phyloP scores from a whole-genome alignment of 1,139 yeast genomes.

The Suhomyces terraborum region DNA sequence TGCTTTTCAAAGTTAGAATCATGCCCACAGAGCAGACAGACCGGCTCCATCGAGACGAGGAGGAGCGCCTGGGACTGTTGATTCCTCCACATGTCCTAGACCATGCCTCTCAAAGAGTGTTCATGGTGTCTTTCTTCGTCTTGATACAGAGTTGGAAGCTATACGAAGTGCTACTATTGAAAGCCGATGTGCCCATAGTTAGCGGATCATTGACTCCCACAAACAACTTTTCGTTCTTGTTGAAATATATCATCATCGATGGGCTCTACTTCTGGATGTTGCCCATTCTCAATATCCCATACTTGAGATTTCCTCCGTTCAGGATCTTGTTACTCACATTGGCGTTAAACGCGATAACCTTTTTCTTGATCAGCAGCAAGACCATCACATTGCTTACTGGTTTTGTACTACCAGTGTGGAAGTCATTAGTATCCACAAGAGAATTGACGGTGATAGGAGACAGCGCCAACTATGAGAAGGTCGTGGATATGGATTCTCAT shows the following conservation, averaged over 20 bases:
- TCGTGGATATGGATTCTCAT: conserved; percentile 67
- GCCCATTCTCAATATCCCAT: conserved; percentile 76
- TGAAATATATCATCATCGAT: conserved; percentile 75
- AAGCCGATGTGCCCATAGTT: conserved; percentile 31
- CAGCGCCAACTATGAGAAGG: conserved; percentile 39
- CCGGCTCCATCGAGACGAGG: conserved; percentile 10
- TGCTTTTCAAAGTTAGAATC: neutral
- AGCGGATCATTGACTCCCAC: conserved; percentile 28
- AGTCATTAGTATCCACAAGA: conserved; percentile 45
- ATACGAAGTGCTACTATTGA: conserved; percentile 61
- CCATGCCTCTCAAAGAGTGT: conserved; percentile 77
- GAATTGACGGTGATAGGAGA: conserved; percentile 75
- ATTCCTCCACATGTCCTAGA: conserved; percentile 64
- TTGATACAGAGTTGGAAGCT: conserved; percentile 80
- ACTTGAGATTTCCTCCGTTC: conserved; percentile 60
- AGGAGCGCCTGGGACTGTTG: conserved; percentile 16
- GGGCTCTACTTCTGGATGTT: conserved; percentile 66
- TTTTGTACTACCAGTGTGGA: conserved; percentile 47
- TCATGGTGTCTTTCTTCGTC: conserved; percentile 64
- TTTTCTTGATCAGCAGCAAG: conserved; percentile 44
- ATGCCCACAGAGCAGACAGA: conserved; percentile 10
- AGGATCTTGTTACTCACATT: conserved; percentile 49
- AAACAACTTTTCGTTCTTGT: conserved; percentile 57
- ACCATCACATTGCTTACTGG: conserved; percentile 39
- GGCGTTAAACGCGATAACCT: conserved; percentile 38